Conservation (phyloP, 345 rosid species). For the Camelina sativa region DNA sequence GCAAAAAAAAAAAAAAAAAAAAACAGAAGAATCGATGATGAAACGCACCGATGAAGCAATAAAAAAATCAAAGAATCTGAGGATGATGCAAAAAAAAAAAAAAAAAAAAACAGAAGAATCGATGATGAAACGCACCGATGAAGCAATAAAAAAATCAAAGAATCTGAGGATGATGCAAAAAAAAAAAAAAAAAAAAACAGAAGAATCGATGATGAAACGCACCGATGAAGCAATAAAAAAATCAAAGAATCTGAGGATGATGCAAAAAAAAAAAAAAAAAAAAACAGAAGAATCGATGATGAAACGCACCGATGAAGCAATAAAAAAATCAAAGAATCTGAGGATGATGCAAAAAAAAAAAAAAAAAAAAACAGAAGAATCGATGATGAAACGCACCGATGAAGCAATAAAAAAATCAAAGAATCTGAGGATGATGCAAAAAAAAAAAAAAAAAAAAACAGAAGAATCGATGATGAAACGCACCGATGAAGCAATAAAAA, state of each 20-base stretch:
- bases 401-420: constrained; percentile 9
- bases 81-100: not conserved
- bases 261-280: not conserved
- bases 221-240: constrained; percentile 11
- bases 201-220: constrained; percentile 22
- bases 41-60: constrained; percentile 25
- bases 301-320: constrained; percentile 25
- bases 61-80: not conserved
- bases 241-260: not conserved
- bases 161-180: not conserved
- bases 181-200: constrained; percentile 2
- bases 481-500: constrained; percentile 15
- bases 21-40: constrained; percentile 13
- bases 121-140: constrained; percentile 25
- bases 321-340: not conserved
- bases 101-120: constrained; percentile 9
- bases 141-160: constrained; percentile 7
- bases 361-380: constrained; percentile 14
- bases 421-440: not conserved
- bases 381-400: constrained; percentile 25
- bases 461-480: constrained; percentile 21
- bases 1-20: no score
- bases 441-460: not conserved
- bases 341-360: not conserved
- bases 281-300: constrained; percentile 16